Evolutionary conservation across 495 filamentous ascomycete genomes (phyloP).

Genomic region (Penicillium roqueforti): DNA sequence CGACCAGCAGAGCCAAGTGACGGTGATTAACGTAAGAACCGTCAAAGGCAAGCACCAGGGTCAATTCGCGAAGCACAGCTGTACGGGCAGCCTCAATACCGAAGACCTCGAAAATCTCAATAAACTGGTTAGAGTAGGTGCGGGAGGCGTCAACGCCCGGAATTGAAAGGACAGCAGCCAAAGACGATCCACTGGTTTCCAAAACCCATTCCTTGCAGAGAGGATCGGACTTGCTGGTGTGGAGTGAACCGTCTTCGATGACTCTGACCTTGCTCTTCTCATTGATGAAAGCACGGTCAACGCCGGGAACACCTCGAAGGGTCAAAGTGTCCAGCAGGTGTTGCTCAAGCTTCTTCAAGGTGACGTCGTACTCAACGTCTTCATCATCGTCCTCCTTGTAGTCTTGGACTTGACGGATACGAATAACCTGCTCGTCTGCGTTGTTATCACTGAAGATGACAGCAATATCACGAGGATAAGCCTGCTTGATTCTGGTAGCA

Average conservation of each 20-base stretch:
- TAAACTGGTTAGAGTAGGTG: constrained; percentile 92
- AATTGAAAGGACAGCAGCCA: constrained; percentile 77
- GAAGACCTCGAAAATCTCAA: constrained; percentile 87
- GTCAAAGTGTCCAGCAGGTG: constrained; percentile 88
- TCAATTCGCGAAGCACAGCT: constrained; percentile 81
- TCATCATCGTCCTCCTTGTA: constrained; percentile 74
- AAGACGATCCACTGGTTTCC: constrained; percentile 83
- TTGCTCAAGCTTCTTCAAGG: constrained; percentile 82
- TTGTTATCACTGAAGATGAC: constrained; percentile 98
- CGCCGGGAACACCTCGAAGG: constrained; percentile 81
- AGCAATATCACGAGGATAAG: constrained; percentile 80
- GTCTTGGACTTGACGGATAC: constrained; percentile 75
- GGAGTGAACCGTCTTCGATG: constrained; percentile 62
- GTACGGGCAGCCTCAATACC: constrained; percentile 92
- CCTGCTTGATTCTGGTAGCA: constrained; percentile 79
- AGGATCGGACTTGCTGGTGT: constrained; percentile 62
- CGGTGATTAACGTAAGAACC: constrained; percentile 99
- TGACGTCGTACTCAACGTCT: constrained; percentile 80
- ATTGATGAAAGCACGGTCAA: constrained; percentile 90
- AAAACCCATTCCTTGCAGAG: constrained; percentile 89
- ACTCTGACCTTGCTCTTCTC: constrained; percentile 62
- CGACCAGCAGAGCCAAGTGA: constrained; percentile 91
- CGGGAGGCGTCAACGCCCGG: constrained; percentile 85
- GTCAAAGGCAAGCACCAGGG: constrained; percentile 87
- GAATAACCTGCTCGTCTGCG: constrained; percentile 90